phyloP scores from a whole-genome alignment of 176 grass and related monocot genomes.

The Triticum turgidum region DNA sequence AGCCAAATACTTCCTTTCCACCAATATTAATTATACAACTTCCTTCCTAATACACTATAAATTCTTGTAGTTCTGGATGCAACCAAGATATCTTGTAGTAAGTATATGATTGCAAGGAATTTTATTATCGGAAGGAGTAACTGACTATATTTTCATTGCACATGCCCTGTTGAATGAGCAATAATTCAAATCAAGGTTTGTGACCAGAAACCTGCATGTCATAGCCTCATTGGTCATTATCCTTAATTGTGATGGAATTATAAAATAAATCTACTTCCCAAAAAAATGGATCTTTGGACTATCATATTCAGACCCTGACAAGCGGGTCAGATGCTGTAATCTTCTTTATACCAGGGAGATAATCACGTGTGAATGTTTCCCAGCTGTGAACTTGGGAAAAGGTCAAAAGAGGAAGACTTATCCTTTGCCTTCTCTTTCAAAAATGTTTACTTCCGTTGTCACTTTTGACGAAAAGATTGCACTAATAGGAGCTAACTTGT shows the following conservation, averaged over 20 bases:
- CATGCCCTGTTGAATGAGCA: not conserved
- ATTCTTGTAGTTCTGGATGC: not conserved
- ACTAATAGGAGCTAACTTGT: not conserved
- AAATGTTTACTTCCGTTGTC: conserved; percentile 13
- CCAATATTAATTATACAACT: not conserved
- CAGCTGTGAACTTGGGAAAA: conserved; percentile 6
- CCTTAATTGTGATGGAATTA: not conserved
- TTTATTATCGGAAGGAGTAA: not conserved
- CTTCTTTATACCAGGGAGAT: not conserved
- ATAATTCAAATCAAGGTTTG: not conserved
- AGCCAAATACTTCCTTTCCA: not conserved
- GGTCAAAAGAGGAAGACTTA: conserved; percentile 27
- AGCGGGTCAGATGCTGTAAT: not conserved
- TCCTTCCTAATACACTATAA: not conserved
- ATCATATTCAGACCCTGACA: not conserved
- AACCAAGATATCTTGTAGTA: not conserved
- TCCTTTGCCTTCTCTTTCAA: not conserved
- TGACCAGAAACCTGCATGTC: not conserved
- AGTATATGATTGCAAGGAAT: not conserved
- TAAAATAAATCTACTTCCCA: not conserved
- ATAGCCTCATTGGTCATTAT: not conserved
- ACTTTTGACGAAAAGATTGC: not conserved
- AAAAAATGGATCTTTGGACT: not conserved
- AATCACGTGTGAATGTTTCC: not conserved
- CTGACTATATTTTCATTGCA: not conserved